Percentiles rank a stretch among this genome's conserved stretches.
phyloP scores from a whole-genome alignment of 139 green algal species.

The Coelastrella sp. region DNA sequence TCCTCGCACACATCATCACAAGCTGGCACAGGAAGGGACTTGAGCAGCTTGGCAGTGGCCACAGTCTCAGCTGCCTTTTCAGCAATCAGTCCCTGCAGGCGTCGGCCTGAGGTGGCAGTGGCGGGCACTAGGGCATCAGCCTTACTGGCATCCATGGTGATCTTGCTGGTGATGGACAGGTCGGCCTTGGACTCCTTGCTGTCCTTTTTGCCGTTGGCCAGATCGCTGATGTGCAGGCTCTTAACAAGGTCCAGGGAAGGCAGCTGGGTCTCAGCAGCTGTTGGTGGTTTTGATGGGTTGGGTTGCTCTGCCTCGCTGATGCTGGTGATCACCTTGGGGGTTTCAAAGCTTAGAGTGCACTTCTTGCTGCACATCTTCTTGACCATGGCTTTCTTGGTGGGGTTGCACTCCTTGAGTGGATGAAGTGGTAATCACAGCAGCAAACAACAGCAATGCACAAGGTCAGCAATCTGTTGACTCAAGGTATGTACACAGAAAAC shows the following conservation, averaged over 20 bases:
- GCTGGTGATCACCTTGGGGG: background rate
- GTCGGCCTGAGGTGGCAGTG: background rate
- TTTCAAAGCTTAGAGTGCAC: background rate
- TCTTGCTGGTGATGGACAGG: background rate
- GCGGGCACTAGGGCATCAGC: background rate
- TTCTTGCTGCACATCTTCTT: conserved; percentile 14
- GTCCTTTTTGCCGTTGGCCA: background rate
- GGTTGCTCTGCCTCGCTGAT: background rate
- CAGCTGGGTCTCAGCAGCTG: background rate
- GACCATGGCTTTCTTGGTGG: background rate
- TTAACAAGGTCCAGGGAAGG: background rate
- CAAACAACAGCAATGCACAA: background rate
- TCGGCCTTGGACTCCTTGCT: background rate
- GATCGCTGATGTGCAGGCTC: background rate
- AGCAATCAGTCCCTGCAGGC: background rate
- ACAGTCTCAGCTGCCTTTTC: background rate
- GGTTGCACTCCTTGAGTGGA: background rate
- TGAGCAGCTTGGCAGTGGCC: background rate
- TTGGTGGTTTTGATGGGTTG: background rate
- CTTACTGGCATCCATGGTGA: background rate
- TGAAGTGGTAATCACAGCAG: background rate
- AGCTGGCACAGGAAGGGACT: background rate
- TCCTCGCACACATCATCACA: background rate
- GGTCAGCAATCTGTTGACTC: background rate
- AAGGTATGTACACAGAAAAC: too few species aligned